phyloP scores from a whole-genome alignment of 257 asterid species.

The Verbena officinalis region DNA sequence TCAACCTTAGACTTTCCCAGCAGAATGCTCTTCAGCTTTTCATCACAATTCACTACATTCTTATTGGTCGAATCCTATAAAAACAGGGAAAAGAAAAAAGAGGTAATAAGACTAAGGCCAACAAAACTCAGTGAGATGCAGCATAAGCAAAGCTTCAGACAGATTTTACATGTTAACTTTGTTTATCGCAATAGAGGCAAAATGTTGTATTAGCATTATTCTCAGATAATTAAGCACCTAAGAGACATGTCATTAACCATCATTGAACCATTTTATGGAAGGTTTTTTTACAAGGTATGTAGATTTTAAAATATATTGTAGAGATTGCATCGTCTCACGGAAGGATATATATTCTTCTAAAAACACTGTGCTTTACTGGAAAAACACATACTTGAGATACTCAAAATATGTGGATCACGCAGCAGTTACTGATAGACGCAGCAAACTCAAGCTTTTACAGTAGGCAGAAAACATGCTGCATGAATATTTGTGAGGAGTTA shows the following conservation, averaged over 20 bases:
- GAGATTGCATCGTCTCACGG: not conserved
- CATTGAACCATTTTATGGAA: not conserved
- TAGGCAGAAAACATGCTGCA: not conserved
- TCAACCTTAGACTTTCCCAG: slow-evolving; percentile 79
- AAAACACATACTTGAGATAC: not conserved
- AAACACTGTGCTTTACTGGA: not conserved
- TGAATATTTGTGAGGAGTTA: not conserved
- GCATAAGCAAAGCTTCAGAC: not conserved
- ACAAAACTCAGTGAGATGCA: slow-evolving; percentile 6
- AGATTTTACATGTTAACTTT: not conserved
- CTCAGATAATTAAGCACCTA: not conserved
- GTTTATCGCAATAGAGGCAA: not conserved
- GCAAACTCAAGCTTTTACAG: slow-evolving; percentile 10
- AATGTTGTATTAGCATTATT: not conserved
- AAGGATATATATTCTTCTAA: not conserved
- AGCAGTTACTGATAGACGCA: not conserved
- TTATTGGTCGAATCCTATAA: slow-evolving; percentile 72
- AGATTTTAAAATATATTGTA: not conserved
- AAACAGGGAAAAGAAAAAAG: not conserved
- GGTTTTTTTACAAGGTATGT: not conserved
- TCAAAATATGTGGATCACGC: not conserved
- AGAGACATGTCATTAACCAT: not conserved
- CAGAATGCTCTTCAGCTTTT: slow-evolving; percentile 75
- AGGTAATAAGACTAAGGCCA: slow-evolving; percentile 5
- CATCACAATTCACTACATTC: slow-evolving; percentile 79